These are phyloP conservation scores for Euphorbia tirucalli DNA, from an alignment of 345 rosid species.

Conservation along the genomic window DNA sequence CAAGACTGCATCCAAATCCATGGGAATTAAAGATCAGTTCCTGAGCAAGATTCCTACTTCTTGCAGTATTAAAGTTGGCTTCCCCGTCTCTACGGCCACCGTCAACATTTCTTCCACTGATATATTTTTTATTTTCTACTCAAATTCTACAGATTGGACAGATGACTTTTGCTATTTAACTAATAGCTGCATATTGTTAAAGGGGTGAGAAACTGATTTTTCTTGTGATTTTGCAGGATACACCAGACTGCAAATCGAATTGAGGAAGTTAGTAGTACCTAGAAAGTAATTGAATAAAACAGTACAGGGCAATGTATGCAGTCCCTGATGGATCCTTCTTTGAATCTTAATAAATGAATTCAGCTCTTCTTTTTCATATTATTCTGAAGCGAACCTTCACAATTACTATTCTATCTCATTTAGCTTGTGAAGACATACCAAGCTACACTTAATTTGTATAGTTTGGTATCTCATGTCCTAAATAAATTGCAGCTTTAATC, in stretches of 20 bases:
- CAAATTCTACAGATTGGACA: background rate
- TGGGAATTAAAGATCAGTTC: conserved; percentile 35
- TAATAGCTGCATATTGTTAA: background rate
- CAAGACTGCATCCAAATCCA: conserved; percentile 21
- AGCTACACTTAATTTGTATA: no score
- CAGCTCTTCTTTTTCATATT: background rate
- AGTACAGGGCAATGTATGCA: background rate
- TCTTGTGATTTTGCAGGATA: conserved; percentile 12
- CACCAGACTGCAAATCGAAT: conserved; percentile 3
- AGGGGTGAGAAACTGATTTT: background rate
- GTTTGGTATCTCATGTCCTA: no score
- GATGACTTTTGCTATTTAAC: background rate
- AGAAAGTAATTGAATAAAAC: background rate
- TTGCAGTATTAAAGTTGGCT: conserved; percentile 43
- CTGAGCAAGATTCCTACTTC: conserved; percentile 35
- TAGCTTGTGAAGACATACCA: no score
- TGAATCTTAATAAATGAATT: background rate
- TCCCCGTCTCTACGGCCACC: conserved; percentile 33
- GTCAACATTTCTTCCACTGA: background rate
- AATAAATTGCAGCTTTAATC: no score
- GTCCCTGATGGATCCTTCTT: background rate
- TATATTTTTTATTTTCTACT: background rate
- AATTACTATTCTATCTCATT: no score
- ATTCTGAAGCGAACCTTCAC: background rate
- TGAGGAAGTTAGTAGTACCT: background rate